phyloP scores from a whole-genome alignment of 441 rosid genomes.

The Populus hybrid region DNA sequence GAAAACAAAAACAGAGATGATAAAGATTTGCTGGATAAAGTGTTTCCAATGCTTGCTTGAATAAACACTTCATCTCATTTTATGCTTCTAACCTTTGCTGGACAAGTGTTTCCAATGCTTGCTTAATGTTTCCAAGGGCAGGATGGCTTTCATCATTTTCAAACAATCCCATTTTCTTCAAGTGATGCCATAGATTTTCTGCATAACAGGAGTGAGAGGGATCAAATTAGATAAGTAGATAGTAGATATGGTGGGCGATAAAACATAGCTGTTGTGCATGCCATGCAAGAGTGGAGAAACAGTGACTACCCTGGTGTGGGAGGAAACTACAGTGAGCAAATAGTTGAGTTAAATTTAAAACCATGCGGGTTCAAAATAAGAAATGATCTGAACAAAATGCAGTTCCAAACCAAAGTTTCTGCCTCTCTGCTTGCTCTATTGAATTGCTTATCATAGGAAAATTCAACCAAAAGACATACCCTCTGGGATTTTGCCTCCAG shows the following conservation, averaged over 20 bases:
- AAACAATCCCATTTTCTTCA: constrained; percentile 61
- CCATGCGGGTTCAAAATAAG: too few species aligned
- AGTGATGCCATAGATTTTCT: constrained; percentile 82
- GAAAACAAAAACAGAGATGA: not conserved
- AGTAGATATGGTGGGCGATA: not conserved
- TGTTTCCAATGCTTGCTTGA: too few species aligned
- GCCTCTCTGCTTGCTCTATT: not conserved
- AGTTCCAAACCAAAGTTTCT: not conserved
- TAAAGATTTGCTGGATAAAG: not conserved
- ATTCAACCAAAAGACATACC: constrained; percentile 38
- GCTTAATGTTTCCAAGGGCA: constrained; percentile 70
- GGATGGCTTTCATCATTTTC: constrained; percentile 66
- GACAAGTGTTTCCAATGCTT: constrained; percentile 68
- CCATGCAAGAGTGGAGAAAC: not conserved
- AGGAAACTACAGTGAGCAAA: not conserved
- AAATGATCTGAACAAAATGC: not conserved
- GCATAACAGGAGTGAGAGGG: constrained; percentile 2
- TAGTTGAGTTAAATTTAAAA: too few species aligned
- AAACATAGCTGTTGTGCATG: not conserved
- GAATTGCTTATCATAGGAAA: not conserved
- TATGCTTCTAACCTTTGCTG: constrained; percentile 64
- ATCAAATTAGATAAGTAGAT: not conserved
- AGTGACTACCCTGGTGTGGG: not conserved
- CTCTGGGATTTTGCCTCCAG: constrained; percentile 78
- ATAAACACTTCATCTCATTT: constrained; percentile 6